Evolutionary conservation across 164 flowering plant species (phyloP).

Genomic region (Macadamia integrifolia): DNA sequence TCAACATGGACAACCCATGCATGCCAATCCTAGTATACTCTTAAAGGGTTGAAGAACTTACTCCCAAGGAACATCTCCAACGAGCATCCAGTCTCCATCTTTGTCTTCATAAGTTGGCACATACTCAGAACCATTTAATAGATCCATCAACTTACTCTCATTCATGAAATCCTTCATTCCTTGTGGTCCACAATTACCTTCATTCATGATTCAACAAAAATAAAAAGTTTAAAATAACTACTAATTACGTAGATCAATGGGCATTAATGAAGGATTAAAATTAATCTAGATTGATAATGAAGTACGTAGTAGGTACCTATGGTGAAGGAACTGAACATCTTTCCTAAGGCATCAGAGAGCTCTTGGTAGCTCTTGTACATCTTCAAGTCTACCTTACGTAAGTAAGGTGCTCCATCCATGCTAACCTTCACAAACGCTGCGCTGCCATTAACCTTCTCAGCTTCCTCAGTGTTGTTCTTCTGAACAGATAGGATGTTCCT

Average conservation of each 20-base stretch:
- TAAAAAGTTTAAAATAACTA: too few relatives aligned
- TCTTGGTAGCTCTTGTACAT: constrained; percentile 58
- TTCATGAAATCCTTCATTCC: constrained; percentile 89
- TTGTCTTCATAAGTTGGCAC: constrained; percentile 84
- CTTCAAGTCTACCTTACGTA: constrained; percentile 69
- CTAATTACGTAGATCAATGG: too few relatives aligned
- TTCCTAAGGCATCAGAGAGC: constrained; percentile 54
- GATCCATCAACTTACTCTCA: constrained; percentile 73
- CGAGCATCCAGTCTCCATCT: constrained; percentile 93
- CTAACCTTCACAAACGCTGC: constrained; percentile 62
- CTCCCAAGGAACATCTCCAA: constrained; percentile 93
- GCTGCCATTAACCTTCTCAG: constrained; percentile 13
- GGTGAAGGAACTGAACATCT: constrained; percentile 69
- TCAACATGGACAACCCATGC: too few relatives aligned
- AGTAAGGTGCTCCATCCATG: constrained; percentile 75
- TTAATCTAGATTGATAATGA: too few relatives aligned
- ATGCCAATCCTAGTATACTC: too few relatives aligned
- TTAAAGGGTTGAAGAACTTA: constrained; percentile 27
- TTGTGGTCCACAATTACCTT: constrained; percentile 59
- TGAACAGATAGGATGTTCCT: constrained; percentile 50
- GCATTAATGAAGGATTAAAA: too few relatives aligned
- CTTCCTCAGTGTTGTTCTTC: constrained; percentile 29
- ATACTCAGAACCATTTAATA: constrained; percentile 63
- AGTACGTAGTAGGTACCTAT: constrained; percentile 31
- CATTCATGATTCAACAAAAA: constrained; percentile 8